Evolutionary conservation across 345 rosid species (phyloP).

Genomic region (Draba incana): DNA sequence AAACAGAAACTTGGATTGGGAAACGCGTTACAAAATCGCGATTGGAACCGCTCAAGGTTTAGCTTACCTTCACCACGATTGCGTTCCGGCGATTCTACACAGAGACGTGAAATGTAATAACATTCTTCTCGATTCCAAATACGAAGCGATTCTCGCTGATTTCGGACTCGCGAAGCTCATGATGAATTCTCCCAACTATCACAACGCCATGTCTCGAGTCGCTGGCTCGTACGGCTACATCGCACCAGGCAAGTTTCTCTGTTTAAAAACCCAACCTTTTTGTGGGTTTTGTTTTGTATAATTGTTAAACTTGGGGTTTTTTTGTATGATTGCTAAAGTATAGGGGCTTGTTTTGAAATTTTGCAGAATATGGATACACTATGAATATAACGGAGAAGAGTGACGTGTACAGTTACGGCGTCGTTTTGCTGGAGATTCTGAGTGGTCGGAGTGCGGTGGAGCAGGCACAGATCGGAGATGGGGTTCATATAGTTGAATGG

Average conservation of each 20-base stretch:
- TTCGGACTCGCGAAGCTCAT: slow-evolving; percentile 88
- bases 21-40: slow-evolving; percentile 85
- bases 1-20: slow-evolving; percentile 84
- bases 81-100: slow-evolving; percentile 85
- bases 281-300: too few species aligned
- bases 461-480: slow-evolving; percentile 65
- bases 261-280: too few species aligned
- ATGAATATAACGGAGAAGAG: slow-evolving; percentile 97
- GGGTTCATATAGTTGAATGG: slow-evolving; percentile 93
- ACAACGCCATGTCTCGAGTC: slow-evolving; percentile 77
- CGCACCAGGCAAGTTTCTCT: slow-evolving; percentile 74
- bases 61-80: slow-evolving; percentile 93
- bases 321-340: not conserved
- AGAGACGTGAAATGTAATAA: slow-evolving; percentile 94
- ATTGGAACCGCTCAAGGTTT: slow-evolving; percentile 92
- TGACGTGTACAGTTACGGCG: slow-evolving; percentile 92
- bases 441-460: slow-evolving; percentile 84
- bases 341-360: not conserved
- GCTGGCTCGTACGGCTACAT: slow-evolving; percentile 96
- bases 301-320: too few species aligned
- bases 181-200: slow-evolving; percentile 80
- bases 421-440: slow-evolving; percentile 84
- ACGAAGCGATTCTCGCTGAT: slow-evolving; percentile 83
- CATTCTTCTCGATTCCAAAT: slow-evolving; percentile 83
- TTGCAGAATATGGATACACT: slow-evolving; percentile 91